A percentile compares a stretch with the other conserved stretches of the same genome.
Evolutionary conservation across 192 early-diverging fungal species (phyloP).

Genomic region (Entophlyctis luteolus): DNA sequence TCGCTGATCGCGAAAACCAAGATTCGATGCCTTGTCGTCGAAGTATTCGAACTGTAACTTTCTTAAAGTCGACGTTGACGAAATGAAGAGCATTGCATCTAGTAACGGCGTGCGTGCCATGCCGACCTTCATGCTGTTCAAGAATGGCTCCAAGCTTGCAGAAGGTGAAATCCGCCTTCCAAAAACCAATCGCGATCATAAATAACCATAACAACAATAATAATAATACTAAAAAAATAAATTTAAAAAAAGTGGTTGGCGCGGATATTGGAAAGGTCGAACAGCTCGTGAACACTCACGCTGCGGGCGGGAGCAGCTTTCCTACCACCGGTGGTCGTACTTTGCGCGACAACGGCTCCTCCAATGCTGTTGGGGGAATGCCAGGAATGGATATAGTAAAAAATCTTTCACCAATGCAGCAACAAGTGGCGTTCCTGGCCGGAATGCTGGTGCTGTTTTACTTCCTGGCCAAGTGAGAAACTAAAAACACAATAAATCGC

Average conservation of each 20-base stretch:
- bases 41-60: constrained; percentile 58
- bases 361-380: not conserved
- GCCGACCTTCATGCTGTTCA: constrained; percentile 67
- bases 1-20: not conserved
- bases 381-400: not conserved
- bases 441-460: constrained; percentile 22
- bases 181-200: no score
- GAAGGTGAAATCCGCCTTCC: constrained; percentile 30
- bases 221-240: not conserved
- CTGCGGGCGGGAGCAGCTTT: constrained; percentile 18
- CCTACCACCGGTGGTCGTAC: constrained; percentile 20
- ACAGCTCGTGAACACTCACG: constrained; percentile 27
- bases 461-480: constrained; percentile 1
- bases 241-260: constrained; percentile 34
- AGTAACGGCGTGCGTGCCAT: constrained; percentile 56
- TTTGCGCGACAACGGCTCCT: not conserved
- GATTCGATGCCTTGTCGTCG: constrained; percentile 57
- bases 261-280: constrained; percentile 49
- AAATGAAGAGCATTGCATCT: constrained; percentile 39
- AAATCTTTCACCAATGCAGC: constrained; percentile 27
- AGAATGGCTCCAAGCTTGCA: constrained; percentile 47
- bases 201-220: not conserved
- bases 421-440: constrained; percentile 15
- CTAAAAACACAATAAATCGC: not conserved
- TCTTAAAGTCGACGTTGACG: constrained; percentile 82